These are phyloP conservation scores for Nannizziopsis barbatae DNA, from an alignment of 2,329 filamentous ascomycete species.

Conservation along the genomic window DNA sequence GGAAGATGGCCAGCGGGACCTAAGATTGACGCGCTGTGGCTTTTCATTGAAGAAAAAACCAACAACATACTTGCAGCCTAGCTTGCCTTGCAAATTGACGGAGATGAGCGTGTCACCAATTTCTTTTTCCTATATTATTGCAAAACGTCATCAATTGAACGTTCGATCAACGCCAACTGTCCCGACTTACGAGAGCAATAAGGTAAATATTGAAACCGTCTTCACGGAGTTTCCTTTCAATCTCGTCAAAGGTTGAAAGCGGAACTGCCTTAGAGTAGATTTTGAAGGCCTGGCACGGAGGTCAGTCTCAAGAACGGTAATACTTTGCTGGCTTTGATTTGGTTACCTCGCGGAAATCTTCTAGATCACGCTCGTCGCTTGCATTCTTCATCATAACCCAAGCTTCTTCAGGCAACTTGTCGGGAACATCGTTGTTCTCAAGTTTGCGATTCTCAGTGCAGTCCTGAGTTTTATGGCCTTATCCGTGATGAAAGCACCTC, in stretches of 20 bases:
- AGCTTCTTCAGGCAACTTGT: conserved; percentile 39
- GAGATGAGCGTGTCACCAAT: conserved; percentile 37
- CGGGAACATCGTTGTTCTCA: conserved; percentile 35
- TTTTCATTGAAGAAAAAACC: conserved; percentile 39
- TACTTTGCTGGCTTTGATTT: background rate
- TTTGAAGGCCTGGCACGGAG: conserved; percentile 32
- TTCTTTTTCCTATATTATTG: conserved; percentile 31
- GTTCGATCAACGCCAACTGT: background rate
- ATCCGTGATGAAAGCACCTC: background rate
- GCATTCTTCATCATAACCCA: conserved; percentile 42
- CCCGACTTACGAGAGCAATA: conserved; percentile 37
- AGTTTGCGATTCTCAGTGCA: conserved; percentile 38
- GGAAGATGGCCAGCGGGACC: conserved; percentile 39
- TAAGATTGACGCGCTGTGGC: conserved; percentile 37
- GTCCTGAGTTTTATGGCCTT: conserved; percentile 36
- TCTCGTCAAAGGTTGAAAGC: conserved; percentile 36
- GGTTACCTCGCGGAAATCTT: conserved; percentile 39
- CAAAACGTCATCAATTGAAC: conserved; percentile 1
- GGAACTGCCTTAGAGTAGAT: conserved; percentile 42
- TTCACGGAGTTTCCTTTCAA: conserved; percentile 42
- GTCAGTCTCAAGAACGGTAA: too few species aligned
- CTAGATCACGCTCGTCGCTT: conserved; percentile 40
- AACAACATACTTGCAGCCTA: conserved; percentile 41
- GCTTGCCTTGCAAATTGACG: conserved; percentile 44
- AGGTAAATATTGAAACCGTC: conserved; percentile 40